Evolutionary conservation across 768 basidiomycete species (phyloP), one percentile per base, ranked within the genome.

Genomic region (Wakefieldia striispora): DNA sequence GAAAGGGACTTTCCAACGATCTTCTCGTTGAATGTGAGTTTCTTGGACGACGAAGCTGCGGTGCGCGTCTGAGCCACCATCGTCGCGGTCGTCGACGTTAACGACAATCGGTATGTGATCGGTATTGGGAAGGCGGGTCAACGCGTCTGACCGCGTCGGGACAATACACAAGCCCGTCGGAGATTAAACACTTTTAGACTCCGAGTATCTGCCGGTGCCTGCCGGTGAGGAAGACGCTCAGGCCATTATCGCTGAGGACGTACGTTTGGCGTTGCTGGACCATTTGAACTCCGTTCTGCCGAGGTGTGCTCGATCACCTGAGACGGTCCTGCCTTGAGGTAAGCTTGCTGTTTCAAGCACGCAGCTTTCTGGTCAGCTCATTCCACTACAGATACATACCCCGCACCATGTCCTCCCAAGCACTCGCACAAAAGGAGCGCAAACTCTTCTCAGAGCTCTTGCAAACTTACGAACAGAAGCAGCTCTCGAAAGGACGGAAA

Each of bases 401-500:
- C 23, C 23, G 43, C 38, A 19, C 10, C 50, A 66, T 66, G 66
- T 26, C 63, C 26, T 43, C 61, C 14, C 62, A 59, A 9, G 12
- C 7, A 2, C 79, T 95, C 40, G 81, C 95, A 7, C 79, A 82
- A 23, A 97, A 95, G 70, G 93, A 97, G 72, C 79, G 81, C 14
- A 72, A 80, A 21, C 79, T 94, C 29, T 97, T 97, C 79, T 86
- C 86, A 59, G 90, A 94, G 57, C 75, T 97, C 33, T 72, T 97
- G 17, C 83, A 83, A 19, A 77, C 88, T 12, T 98, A 98, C 68
- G 97, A 99, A 70, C 78, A 84, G 11, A 82, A 90, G 60, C 86
- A 91, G 62, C 84, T 93, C 66, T 86, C 92, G 61, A 91, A 91
- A 60, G 95, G 86, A 20, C 78, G 88, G 52, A 97, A 97, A 69